Base-by-base conservation (phyloP, 106 monocot species). In the Dendrobium huoshanense region DNA sequence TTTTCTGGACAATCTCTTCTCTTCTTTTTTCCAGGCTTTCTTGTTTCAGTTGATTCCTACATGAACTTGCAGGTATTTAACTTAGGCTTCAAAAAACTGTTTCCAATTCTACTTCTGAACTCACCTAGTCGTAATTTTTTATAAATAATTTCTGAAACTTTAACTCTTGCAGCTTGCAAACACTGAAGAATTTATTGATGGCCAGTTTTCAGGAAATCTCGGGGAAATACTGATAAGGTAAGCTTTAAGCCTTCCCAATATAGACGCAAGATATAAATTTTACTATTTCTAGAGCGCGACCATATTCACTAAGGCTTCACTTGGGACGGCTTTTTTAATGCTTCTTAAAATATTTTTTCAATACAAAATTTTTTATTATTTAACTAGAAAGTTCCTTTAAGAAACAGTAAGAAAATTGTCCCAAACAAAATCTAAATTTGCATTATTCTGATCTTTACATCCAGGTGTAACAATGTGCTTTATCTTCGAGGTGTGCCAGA, bases 151-250 rank as follows among this genome's bases (percentile, higher is more conserved):
- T 79, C 56, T 67, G 10, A 41, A 40, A 42, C 3, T 29, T 73
- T 29, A 37, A 37, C 31, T 33, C 55, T 24, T 88, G 17, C 79
- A 98, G 94, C 87, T 94, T 29, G 97, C 97, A 16, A 94, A 94
- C 81, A 89, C 92, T 9, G 94, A 94, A 83, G 97, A 92, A 79
- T 97, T 90, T 78, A 90, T 97, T 75, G 96, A 97, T 72, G 97
- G 97, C 2, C 90, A 97, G 51, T 97, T 94, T 61, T 86, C 94
- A 22, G 97, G 94, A 82, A 97, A 97, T 73, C 83, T 97, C 1
- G 97, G 97, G 22, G 97, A 97, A 81, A 94, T 97, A 43, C 84
- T 97, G 75, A 94, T 94, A 27, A 94, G 94, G 96, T 96, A 88
- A 67, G 4, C 40, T 56, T 16, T 56, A 78, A 37, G 55, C 22